These are phyloP conservation scores for Digitaria exilis DNA, from an alignment of 202 grass and related monocot genomes.

Conservation along the genomic window DNA sequence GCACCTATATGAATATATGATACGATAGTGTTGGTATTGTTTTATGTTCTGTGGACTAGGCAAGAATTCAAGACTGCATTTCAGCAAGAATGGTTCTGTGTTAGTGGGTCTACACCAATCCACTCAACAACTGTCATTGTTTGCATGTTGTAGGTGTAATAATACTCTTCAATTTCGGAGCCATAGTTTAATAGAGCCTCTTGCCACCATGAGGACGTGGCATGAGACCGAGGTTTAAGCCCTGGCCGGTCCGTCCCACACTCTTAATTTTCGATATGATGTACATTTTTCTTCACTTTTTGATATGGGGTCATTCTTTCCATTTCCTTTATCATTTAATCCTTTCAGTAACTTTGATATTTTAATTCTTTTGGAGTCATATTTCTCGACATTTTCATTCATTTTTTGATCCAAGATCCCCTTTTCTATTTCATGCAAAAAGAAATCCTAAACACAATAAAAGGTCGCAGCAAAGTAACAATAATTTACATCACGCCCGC, in stretches of 20 bases:
- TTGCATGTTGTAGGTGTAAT: background rate
- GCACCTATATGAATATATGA: background rate
- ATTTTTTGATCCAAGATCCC: too few relatives aligned
- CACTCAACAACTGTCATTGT: background rate
- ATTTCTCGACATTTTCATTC: too few relatives aligned
- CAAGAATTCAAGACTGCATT: background rate
- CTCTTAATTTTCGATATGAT: too few relatives aligned
- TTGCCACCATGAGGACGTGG: too few relatives aligned
- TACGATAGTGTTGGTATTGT: background rate
- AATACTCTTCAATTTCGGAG: background rate
- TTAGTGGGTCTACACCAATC: constrained; percentile 1
- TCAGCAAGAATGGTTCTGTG: background rate
- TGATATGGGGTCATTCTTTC: background rate
- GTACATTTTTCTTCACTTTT: background rate
- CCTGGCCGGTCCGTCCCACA: too few relatives aligned
- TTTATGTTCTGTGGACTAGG: background rate
- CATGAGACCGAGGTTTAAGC: too few relatives aligned
- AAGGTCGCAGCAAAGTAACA: too few relatives aligned
- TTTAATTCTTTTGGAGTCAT: too few relatives aligned
- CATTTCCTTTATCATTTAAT: background rate
- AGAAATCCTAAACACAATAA: too few relatives aligned
- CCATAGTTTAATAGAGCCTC: too few relatives aligned
- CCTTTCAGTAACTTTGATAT: too few relatives aligned
- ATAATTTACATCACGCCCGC: too few relatives aligned
- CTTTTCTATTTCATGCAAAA: background rate